phyloP scores from a whole-genome alignment of 176 grass and related monocot species.

The Tillandsia fasciculata region DNA sequence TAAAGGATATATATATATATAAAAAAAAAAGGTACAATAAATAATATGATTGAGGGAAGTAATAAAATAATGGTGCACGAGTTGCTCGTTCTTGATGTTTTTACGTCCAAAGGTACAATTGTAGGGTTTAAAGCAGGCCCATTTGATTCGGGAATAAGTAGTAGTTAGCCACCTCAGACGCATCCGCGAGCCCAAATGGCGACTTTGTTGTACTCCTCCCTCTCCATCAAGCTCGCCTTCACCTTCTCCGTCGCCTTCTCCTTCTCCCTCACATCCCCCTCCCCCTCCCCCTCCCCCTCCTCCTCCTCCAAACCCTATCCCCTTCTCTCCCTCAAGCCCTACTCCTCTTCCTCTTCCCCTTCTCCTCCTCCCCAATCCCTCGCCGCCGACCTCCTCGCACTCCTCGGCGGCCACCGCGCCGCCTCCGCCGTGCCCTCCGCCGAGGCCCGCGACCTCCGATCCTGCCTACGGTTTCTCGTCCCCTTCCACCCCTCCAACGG shows the following conservation, averaged over 20 bases:
- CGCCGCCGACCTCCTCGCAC: conserved; percentile 58
- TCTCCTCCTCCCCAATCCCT: conserved; percentile 26
- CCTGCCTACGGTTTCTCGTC: conserved; percentile 68
- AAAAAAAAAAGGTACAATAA: too few species aligned
- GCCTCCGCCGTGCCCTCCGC: conserved; percentile 9
- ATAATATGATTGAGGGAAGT: too few species aligned
- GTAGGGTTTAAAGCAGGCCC: too few species aligned
- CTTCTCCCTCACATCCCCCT: conserved; percentile 28
- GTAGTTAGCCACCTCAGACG: background rate
- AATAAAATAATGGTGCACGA: too few species aligned
- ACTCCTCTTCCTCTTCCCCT: conserved; percentile 4
- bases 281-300: conserved; percentile 3
- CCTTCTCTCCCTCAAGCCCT: conserved; percentile 2
- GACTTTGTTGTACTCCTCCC: conserved; percentile 7
- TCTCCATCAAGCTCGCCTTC: conserved; percentile 60
- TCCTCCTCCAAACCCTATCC: conserved; percentile 5
- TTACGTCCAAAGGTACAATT: too few species aligned
- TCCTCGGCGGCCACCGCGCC: conserved; percentile 38
- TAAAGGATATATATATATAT: too few species aligned
- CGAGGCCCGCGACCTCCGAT: conserved; percentile 26
- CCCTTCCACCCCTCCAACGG: conserved; percentile 17
- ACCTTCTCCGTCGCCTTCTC: conserved; percentile 53
- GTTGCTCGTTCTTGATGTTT: too few species aligned
- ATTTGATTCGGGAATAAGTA: background rate
- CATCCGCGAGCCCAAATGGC: background rate